Base-by-base conservation (phyloP, 352 stramenopile genomes). In the Pelagophyceae sp. region DNA sequence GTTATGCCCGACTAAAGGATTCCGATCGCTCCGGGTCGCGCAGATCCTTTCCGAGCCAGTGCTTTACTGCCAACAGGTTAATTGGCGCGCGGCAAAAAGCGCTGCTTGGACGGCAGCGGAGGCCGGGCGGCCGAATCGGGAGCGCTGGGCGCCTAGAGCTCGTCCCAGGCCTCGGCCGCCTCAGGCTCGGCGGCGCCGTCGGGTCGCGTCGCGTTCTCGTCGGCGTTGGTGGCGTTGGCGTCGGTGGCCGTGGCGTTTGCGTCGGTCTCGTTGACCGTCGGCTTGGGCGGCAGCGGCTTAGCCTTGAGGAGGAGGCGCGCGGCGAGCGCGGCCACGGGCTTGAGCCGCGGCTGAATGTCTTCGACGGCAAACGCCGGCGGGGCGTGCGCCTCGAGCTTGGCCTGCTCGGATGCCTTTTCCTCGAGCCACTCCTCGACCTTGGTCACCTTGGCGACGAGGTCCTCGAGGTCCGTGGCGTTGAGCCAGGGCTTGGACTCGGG, bases 391-490 rank as follows among this genome's bases (percentile, higher is more conserved):
- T 86, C 83, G 0, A 84, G 76, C 60, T 92, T 85, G 51, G 83
- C 84, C 77, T 93, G 90, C 35, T 85, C 81, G 72, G 90, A 88
- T 35, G 91, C 87, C 27, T 85, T 70, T 35, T 92, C 86, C 0
- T 85, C 85, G 58, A 98, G 80, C 91, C 90, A 96, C 69, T 82
- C 85, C 61, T 89, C 84, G 38, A 93, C 84, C 72, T 93, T 88
- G 33, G 88, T 86, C 1, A 96, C 83, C 81, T 94, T 94, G 58
- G 89, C 88, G n/a, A 90, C 38, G 23, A 96, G 88, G 35, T 96
- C 90, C 35, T 81, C 82, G 40, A 90, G 89, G 83, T 96, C 93
- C 35, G 94, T 87, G n/a, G 94, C 89, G n/a, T 90, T 95, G 61
- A 97, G 87, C 33, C 89, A 85, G 40, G 82, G 78, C 83, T 85